A percentile compares a stretch with the other conserved stretches of the same genome.
Evolutionary conservation across 768 basidiomycete genomes (phyloP).

Genomic region (Tulasnella sp.): DNA sequence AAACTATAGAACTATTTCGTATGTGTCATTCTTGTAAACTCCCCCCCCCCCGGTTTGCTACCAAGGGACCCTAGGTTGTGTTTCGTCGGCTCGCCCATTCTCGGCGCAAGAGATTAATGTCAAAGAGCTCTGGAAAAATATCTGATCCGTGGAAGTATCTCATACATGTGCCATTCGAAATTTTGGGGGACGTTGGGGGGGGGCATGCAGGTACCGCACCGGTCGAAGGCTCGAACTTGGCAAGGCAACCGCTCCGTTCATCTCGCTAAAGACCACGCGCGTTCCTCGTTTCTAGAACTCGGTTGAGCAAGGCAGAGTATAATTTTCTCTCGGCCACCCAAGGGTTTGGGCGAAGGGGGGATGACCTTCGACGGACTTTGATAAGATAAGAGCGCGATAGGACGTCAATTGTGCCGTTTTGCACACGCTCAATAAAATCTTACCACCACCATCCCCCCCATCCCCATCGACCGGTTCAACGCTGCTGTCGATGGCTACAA

Average conservation of each 20-base stretch:
- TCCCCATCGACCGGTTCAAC: background rate
- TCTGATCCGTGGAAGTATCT: background rate
- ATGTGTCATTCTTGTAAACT: no score
- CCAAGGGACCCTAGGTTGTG: background rate
- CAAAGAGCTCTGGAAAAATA: background rate
- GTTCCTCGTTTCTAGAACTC: background rate
- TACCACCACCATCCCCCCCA: background rate
- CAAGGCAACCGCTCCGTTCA: background rate
- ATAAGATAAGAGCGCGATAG: background rate
- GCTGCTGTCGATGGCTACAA: background rate
- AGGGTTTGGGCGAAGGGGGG: background rate
- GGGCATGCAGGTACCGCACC: background rate
- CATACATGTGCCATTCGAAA: no score
- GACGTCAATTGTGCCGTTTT: background rate
- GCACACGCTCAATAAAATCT: slow-evolving; percentile 10
- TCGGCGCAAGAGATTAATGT: background rate
- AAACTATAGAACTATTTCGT: no score
- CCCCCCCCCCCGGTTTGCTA: no score
- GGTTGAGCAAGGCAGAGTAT: background rate
- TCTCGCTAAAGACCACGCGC: background rate
- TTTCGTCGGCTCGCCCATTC: background rate
- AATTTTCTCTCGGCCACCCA: background rate
- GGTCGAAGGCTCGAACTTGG: background rate
- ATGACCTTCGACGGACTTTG: background rate
- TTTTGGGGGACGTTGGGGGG: background rate